A percentile compares a stretch with the other conserved stretches of the same genome.
These are phyloP conservation scores for Scleroderma citrinum DNA, from an alignment of 768 basidiomycete genomes.

Conservation along the genomic window DNA sequence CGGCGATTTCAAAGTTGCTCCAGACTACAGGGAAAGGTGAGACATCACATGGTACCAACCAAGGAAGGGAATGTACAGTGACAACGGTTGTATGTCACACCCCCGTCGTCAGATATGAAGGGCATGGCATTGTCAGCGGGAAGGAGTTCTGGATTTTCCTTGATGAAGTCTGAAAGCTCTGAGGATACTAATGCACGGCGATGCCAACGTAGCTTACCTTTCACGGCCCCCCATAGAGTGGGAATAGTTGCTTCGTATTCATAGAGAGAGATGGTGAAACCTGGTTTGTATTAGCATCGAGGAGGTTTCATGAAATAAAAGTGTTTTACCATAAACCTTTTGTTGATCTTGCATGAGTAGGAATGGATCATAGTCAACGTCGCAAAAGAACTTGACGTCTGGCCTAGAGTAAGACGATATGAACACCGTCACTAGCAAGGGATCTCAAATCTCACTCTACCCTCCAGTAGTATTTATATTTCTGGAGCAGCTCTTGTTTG, in stretches of 20 bases:
- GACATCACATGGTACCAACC: not conserved
- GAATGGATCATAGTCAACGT: conserved; percentile 77
- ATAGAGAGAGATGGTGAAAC: conserved; percentile 72
- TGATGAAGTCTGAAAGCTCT: conserved; percentile 55
- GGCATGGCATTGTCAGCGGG: conserved; percentile 60
- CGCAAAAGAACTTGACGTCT: conserved; percentile 75
- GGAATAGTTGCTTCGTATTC: conserved; percentile 80
- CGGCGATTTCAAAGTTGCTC: conserved; percentile 80
- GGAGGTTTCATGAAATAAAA: conserved; percentile 20
- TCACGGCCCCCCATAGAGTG: conserved; percentile 71
- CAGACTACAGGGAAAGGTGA: conserved; percentile 44
- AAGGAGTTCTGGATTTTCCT: conserved; percentile 54
- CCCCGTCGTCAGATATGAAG: conserved; percentile 67
- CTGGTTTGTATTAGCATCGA: conserved; percentile 26
- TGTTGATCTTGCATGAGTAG: conserved; percentile 71
- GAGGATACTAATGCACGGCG: not conserved
- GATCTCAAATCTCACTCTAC: conserved; percentile 56
- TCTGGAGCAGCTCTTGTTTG: conserved; percentile 66
- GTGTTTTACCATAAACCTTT: conserved; percentile 67
- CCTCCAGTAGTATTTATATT: conserved; percentile 87
- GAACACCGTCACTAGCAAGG: conserved; percentile 5
- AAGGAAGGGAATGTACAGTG: conserved; percentile 48
- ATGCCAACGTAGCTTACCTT: conserved; percentile 37
- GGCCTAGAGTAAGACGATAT: conserved; percentile 46
- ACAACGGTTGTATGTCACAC: conserved; percentile 70